Base-by-base conservation (phyloP, 2,329 filamentous ascomycete genomes). In the Sporothrix pallida region DNA sequence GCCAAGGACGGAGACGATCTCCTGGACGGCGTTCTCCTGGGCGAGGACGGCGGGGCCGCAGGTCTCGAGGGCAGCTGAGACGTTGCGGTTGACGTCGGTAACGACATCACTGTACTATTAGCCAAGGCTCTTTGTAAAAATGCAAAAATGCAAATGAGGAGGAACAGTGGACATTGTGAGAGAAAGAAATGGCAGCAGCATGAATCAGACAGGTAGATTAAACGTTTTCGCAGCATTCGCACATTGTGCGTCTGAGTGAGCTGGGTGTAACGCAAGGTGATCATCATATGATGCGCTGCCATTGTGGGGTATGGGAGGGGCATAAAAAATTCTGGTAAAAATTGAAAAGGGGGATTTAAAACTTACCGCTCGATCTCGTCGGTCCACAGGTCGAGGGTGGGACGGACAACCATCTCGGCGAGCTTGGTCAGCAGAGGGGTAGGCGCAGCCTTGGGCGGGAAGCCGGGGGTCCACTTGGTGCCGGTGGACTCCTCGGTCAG, bases 341-440 rank as follows among this genome's bases (percentile, higher is more conserved):
- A 75, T 8, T 8, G 71, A 73, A 76, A 73, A 67, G 78, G 76
- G 73, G 75, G 77, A 58, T 70, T 70, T 81, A 92, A 97, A 77
- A 94, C 95, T 81, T 92, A 98, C 95, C 94, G 90, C 83, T 99
- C 96, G 80, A 91, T 89, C 83, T 99, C 96, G 78, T 97, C 94
- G 76, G 91, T 87, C 94, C 95, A 98, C 77, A 95, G 86, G 77
- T 90, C 90, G 80, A 97, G 86, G 31, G 95, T 98, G 65, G 93
- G 92, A 78, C 90, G 92, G 84, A 95, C 90, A 72, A 98, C 90
- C 76, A 97, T 90, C 80, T 95, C 91, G 71, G 93, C 95, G 72
- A 99, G 91, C 84, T 95, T 94, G 83, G 90, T 86, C 73, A 98
- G 87, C 78, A 97, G 93, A 72, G 88, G 85, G 69, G 92, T 90